Base-by-base conservation (phyloP, 2,329 filamentous ascomycete genomes). In the Sclerotinia borealis region DNA sequence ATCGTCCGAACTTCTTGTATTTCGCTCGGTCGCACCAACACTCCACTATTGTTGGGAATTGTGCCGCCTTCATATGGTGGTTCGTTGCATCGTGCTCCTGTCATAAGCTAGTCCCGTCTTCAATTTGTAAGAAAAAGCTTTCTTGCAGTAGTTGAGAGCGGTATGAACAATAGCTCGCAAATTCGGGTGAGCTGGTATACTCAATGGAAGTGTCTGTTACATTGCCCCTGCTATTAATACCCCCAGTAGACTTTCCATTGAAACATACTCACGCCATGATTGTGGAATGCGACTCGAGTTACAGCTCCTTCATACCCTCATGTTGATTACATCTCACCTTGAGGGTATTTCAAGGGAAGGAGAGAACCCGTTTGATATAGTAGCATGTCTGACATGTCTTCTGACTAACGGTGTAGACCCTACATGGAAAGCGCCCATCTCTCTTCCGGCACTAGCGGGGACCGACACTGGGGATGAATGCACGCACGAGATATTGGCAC, bases 401-500 rank as follows among this genome's bases (percentile, higher is more conserved):
- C 47, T 50, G 25, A 27, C 11, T 29, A 17, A 50, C 0, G 47
- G 47, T 15, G 47, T 27, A 50, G 8, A 50, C 29, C 47, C 47
- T 50, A 15, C 29, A 2, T n/a, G 25, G 47, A 29, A n/a, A 17
- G 47, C n/a, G 15, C 19, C 47, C 8, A 50, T 50, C 27, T 50
- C 47, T 50, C 47, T 50, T 5, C 47, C n/a, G 17, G 47, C 47
- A 25, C 47, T 50, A 17, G 15, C 29, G 22, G 29, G 47, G 9
- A 55, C 22, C 1, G 65, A 68, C 19, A 29, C 43, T n/a, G 39
- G 19, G 2, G 6, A 62, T 2, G 36, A 63, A 13, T 69, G 68
- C 50, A 65, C 41, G 27, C 70, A 76, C 62, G 49, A 69, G 63
- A 63, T 69, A 11, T 22, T 77, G 27, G 63, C 69, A 69, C 67